Conservation (phyloP, 192 early-diverging fungal genomes). For the Funneliformis geosporum region DNA sequence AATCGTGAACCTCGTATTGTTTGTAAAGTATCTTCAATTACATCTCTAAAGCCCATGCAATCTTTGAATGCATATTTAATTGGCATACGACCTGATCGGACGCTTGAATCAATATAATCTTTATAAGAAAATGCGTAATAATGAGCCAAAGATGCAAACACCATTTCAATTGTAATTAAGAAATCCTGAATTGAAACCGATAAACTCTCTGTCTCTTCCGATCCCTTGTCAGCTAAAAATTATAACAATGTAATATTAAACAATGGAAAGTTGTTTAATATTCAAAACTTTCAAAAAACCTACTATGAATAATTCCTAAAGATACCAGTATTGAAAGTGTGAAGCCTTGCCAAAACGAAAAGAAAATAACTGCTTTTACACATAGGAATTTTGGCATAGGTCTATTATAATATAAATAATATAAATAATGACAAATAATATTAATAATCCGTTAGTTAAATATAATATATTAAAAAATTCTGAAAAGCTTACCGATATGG, state of each 20-base stretch:
- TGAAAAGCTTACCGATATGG: conserved; percentile 57
- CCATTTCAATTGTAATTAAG: conserved; percentile 91
- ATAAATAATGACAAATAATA: not conserved
- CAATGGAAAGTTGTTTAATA: not conserved
- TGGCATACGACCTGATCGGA: conserved; percentile 72
- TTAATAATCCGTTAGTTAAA: not conserved
- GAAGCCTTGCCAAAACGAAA: conserved; percentile 93
- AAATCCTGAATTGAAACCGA: conserved; percentile 87
- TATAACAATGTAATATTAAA: not conserved
- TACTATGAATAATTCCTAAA: conserved; percentile 71
- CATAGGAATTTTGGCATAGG: conserved; percentile 94
- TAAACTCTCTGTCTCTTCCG: conserved; percentile 68
- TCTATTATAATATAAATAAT: conserved; percentile 41
- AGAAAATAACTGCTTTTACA: conserved; percentile 91
- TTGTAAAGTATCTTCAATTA: conserved; percentile 76
- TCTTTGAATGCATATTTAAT: conserved; percentile 80
- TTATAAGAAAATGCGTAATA: conserved; percentile 82
- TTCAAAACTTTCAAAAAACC: conserved; percentile 29
- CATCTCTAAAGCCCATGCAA: conserved; percentile 79
- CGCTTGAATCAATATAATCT: conserved; percentile 70
- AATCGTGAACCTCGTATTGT: conserved; percentile 78
- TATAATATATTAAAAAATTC: not conserved
- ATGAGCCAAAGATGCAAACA: conserved; percentile 77
- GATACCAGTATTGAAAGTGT: conserved; percentile 79
- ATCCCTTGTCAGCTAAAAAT: conserved; percentile 42